Evolutionary conservation across 176 grass and related monocot genomes (phyloP), one percentile per base, ranked within the genome.

Genomic region (Cymbopogon citratus): DNA sequence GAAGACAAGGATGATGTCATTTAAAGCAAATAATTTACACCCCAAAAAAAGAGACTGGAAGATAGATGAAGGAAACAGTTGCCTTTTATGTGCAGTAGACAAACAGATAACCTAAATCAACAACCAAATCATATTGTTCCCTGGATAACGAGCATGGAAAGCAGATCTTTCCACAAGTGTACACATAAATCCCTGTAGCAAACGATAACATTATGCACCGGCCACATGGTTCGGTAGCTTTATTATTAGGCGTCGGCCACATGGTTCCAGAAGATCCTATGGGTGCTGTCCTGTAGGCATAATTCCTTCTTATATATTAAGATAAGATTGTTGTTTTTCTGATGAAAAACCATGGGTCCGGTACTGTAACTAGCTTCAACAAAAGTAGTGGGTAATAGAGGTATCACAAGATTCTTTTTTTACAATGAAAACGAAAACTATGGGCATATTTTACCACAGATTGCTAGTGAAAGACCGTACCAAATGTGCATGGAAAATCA

Each of bases 91-190:
- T 44, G 10, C 7, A 77, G 57, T 29, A 75, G 28, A 5, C 38
- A 71, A 52, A 63, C 15, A 36, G 34, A 24, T 49, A n/a, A 52
- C 1, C 16, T 78, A 87, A 68, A 84, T 49, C 40, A 80, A 23
- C n/a, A 29, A 63, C 24, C 39, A 8, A 80, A 0, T 48, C 29
- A 70, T 26, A 48, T 3, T 76, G 77, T 43, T 63, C 51, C 71
- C 52, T 54, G 25, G 31, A 69, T 51, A 24, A 60, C 2, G 1
- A 45, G 29, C 75, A 61, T 60, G 16, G 69, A 38, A 15, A 26
- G 7, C 21, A 49, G 51, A 64, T n/a, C 27, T 41, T 64, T 14
- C 43, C 12, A 7, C 0, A 61, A 41, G 78, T 15, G 84, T 49
- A 69, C 16, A 77, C 12, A 74, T 12, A 38, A 13, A 73, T 67